Conservation (phyloP, 1,284 basidiomycete species). For the Trametes hirsuta region DNA sequence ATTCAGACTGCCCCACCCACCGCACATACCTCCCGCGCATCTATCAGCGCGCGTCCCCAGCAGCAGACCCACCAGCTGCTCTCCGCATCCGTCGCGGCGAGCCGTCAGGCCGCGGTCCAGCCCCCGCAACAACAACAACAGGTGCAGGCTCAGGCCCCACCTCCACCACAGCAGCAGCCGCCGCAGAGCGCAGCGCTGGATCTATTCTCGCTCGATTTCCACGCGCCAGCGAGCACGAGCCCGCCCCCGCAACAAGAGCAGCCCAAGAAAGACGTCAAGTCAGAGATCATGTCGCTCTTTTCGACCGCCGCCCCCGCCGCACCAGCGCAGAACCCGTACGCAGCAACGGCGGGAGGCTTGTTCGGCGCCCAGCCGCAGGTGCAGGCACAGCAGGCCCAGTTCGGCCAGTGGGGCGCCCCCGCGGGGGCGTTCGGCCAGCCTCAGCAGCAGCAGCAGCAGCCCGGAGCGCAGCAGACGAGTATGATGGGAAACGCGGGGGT, state of each 20-base stretch:
- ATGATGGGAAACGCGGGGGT: conserved; percentile 60
- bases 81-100: conserved; percentile 41
- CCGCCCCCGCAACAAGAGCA: conserved; percentile 35
- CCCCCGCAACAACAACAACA: conserved; percentile 17
- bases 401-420: conserved; percentile 24
- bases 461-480: conserved; percentile 44
- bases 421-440: conserved; percentile 6
- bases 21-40: conserved; percentile 31
- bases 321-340: conserved; percentile 26
- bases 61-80: conserved; percentile 61
- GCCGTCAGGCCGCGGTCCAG: conserved; percentile 27
- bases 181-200: conserved; percentile 51
- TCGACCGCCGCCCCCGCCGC: conserved; percentile 47
- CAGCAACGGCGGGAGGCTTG: background rate
- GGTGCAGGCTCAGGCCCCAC: conserved; percentile 29
- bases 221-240: conserved; percentile 49
- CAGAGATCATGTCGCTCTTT: conserved; percentile 88
- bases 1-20: conserved; percentile 30
- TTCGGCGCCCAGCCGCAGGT: conserved; percentile 25
- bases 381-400: conserved; percentile 30
- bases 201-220: conserved; percentile 87
- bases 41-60: conserved; percentile 40
- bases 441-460: conserved; percentile 11
- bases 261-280: conserved; percentile 74
- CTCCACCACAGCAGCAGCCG: conserved; percentile 22